A percentile compares a stretch with the other conserved stretches of the same genome.
Evolutionary conservation across 352 stramenopile genomes (phyloP).

Genomic region (Peronospora farinosa): DNA sequence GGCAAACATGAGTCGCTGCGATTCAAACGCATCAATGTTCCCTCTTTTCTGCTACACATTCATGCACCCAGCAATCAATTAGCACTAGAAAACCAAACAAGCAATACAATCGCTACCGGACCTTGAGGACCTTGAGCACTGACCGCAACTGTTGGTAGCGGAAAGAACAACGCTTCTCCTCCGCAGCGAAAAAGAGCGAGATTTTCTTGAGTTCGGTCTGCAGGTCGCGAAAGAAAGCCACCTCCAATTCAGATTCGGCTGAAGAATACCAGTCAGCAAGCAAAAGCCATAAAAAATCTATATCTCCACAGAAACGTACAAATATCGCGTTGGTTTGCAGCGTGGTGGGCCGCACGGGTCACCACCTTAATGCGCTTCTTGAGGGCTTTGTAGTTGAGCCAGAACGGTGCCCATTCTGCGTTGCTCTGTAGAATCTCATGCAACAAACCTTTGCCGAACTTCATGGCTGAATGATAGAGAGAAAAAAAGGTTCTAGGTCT

Average conservation of each 20-base stretch:
- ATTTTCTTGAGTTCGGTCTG: constrained; percentile 77
- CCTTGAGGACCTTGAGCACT: constrained; percentile 62
- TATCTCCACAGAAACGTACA: constrained; percentile 23
- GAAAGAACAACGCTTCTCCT: constrained; percentile 70
- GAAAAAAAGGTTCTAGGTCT: not conserved
- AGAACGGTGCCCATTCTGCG: constrained; percentile 78
- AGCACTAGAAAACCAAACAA: not conserved
- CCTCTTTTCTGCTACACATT: constrained; percentile 24
- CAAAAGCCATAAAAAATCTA: not conserved
- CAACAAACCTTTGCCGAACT: constrained; percentile 76
- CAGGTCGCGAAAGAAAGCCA: constrained; percentile 75
- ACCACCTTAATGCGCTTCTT: constrained; percentile 83
- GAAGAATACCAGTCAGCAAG: constrained; percentile 3
- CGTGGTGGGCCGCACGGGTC: constrained; percentile 34
- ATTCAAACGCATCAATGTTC: constrained; percentile 43
- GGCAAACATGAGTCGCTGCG: constrained; percentile 73
- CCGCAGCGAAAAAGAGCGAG: constrained; percentile 62
- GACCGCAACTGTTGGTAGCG: constrained; percentile 67
- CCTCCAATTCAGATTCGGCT: constrained; percentile 65
- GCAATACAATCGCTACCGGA: constrained; percentile 2
- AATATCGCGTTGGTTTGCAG: constrained; percentile 38
- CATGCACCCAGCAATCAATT: not conserved
- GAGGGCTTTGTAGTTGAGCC: constrained; percentile 83
- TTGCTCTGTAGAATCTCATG: constrained; percentile 68
- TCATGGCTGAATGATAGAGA: constrained; percentile 39